A percentile compares a stretch with the other conserved stretches of the same genome.
Conservation (phyloP, 2,329 filamentous ascomycete genomes). For the Fusarium falciforme region DNA sequence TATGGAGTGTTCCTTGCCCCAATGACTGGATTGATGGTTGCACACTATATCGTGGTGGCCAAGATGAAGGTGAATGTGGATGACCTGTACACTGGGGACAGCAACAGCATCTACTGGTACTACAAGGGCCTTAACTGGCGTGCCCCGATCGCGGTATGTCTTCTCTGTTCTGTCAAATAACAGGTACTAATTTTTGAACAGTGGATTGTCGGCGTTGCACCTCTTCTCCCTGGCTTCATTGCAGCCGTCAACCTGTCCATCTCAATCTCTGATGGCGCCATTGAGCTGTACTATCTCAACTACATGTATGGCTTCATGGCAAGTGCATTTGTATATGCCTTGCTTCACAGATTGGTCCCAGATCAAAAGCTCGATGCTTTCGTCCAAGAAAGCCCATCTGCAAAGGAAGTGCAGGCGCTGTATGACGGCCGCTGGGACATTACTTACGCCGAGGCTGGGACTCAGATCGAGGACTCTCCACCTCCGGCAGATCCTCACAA, state of each 20-base stretch:
- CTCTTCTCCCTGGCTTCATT: conserved; percentile 57
- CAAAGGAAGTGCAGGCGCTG: conserved; percentile 44
- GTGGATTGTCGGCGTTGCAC: conserved; percentile 54
- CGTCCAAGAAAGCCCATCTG: conserved; percentile 37
- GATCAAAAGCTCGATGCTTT: conserved; percentile 43
- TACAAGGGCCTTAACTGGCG: conserved; percentile 54
- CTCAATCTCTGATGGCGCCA: conserved; percentile 50
- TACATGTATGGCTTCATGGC: conserved; percentile 53
- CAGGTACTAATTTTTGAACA: conserved; percentile 25
- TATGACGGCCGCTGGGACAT: conserved; percentile 50
- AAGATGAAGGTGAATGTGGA: conserved; percentile 51
- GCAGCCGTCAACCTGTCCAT: conserved; percentile 51
- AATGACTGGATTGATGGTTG: conserved; percentile 55
- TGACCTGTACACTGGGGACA: conserved; percentile 48
- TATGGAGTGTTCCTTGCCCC: conserved; percentile 54
- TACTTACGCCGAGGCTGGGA: conserved; percentile 25
- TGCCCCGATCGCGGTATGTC: conserved; percentile 52
- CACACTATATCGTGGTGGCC: conserved; percentile 49
- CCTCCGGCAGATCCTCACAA: conserved; percentile 10
- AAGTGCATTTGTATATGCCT: conserved; percentile 46
- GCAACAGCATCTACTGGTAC: conserved; percentile 54
- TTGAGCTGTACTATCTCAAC: conserved; percentile 53
- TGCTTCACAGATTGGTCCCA: conserved; percentile 49
- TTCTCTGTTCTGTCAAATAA: no score
- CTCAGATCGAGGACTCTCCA: conserved; percentile 6